Base-by-base conservation (phyloP, 225 moss, liverwort and hornwort genomes). In the Polytrichum formosum region DNA sequence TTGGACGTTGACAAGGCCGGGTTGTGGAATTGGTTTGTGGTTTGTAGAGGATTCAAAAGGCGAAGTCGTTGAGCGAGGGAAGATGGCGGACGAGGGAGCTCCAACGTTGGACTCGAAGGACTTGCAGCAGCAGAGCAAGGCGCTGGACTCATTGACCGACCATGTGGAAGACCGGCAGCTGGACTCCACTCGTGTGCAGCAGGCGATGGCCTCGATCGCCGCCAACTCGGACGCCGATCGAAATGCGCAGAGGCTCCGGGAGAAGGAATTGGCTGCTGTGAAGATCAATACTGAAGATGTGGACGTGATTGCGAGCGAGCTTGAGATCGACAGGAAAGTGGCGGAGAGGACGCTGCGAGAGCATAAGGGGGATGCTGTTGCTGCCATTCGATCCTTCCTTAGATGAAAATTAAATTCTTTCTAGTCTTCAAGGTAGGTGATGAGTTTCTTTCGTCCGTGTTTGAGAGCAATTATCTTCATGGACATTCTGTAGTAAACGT, bases 141-240 rank as follows among this genome's bases (percentile, higher is more conserved):
- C 97, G 73, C 83, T 97, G 17, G 94, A 97, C 75, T 97, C 94
- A 2, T 74, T 97, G 63, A 97, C 92, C 17, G 94, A 97, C 75
- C 97, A 97, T 91, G 97, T 97, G 61, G 97, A 97, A 79, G 97
- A 97, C 70, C 82, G 97, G 68, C 92, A 94, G 72, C 89, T 97
- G 65, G 93, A 97, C 74, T 97, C 97, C 13, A 83, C 90, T 46
- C 94, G 94, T 22, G 94, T 97, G 76, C 89, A 92, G 71, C 92
- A 97, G 98, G 98, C 98, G 28, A 99, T 99, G 98, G 94, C 92
- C 61, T 92, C 94, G 59, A 99, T 99, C 59, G 88, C 87, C 58
- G 92, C 92, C 29, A 78, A 91, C 37, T 88, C 92, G 18, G 92
- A 99, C 61, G 94, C 94, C 7, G 94, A 99, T 81, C 84, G 92